These are phyloP conservation scores for Podospora pseudocomata DNA, from an alignment of 495 filamentous ascomycete species.

Conservation along the genomic window DNA sequence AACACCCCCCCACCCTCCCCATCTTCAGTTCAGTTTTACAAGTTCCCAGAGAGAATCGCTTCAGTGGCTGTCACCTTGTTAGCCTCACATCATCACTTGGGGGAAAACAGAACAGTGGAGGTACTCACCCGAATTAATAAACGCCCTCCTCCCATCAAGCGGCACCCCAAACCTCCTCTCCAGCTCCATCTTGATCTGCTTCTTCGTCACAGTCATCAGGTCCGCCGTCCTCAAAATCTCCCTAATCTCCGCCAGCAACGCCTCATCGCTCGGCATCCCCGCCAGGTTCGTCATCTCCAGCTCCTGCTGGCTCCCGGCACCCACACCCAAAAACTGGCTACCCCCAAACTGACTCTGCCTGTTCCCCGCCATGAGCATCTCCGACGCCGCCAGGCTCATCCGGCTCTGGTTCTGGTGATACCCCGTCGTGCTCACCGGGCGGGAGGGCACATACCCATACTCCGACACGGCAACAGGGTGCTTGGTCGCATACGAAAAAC, in stretches of 20 bases:
- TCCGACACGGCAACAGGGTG: slow-evolving; percentile 56
- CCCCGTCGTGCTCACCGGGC: slow-evolving; percentile 74
- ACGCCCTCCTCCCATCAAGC: slow-evolving; percentile 76
- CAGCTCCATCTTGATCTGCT: slow-evolving; percentile 90
- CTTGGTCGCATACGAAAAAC: slow-evolving; percentile 87
- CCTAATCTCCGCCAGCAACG: slow-evolving; percentile 86
- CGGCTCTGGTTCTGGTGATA: slow-evolving; percentile 39
- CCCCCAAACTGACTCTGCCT: slow-evolving; percentile 50
- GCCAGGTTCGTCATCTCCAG: slow-evolving; percentile 67
- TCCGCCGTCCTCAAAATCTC: slow-evolving; percentile 89
- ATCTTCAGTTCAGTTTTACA: slow-evolving; percentile 25
- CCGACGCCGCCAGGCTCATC: slow-evolving; percentile 77
- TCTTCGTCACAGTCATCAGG: slow-evolving; percentile 98
- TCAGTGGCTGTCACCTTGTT: slow-evolving; percentile 40
- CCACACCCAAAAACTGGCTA: slow-evolving; percentile 44
- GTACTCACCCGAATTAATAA: slow-evolving; percentile 85
- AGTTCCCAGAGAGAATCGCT: slow-evolving; percentile 45
- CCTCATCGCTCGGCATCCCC: slow-evolving; percentile 79
- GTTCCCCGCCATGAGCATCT: slow-evolving; percentile 46
- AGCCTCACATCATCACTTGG: neutral
- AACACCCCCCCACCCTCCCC: too few relatives aligned
- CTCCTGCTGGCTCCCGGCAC: slow-evolving; percentile 45
- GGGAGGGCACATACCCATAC: slow-evolving; percentile 55
- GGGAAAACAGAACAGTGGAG: slow-evolving; percentile 9
- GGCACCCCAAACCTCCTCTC: slow-evolving; percentile 81